Conservation (phyloP, 257 asterid species). For the Solanum ahanhuiri region DNA sequence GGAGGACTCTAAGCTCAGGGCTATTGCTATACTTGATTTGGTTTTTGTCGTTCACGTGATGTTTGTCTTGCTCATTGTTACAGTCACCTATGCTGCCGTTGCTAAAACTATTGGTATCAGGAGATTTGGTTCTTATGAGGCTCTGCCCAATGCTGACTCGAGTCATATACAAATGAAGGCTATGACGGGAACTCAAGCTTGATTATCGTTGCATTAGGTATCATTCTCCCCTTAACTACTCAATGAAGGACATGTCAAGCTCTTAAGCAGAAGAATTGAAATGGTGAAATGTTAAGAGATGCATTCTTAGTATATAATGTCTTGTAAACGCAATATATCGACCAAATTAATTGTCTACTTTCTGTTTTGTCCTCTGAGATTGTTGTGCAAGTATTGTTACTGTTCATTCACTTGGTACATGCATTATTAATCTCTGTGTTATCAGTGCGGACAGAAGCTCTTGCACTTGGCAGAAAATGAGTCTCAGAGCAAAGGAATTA, state of each 20-base stretch:
- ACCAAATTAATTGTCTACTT: background rate
- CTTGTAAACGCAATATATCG: background rate
- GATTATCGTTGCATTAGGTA: constrained; percentile 1
- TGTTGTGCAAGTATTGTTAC: background rate
- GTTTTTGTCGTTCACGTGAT: constrained; percentile 57
- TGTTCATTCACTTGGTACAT: background rate
- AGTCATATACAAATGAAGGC: constrained; percentile 87
- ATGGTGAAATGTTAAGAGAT: background rate
- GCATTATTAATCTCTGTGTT: background rate
- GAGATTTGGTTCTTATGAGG: constrained; percentile 73
- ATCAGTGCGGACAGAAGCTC: background rate
- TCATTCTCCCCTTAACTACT: background rate
- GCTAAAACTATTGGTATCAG: constrained; percentile 53
- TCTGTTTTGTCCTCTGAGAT: background rate
- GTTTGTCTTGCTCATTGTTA: constrained; percentile 43
- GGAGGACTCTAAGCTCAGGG: constrained; percentile 88
- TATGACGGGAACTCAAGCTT: constrained; percentile 80
- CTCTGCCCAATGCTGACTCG: constrained; percentile 53
- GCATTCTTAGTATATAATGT: background rate
- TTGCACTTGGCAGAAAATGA: background rate
- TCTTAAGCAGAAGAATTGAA: background rate
- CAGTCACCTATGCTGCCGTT: constrained; percentile 36
- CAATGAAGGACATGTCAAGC: background rate
- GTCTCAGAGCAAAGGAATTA: background rate
- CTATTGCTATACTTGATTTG: constrained; percentile 71